phyloP scores from a whole-genome alignment of 1,139 yeast genomes.

The Scheffersomyces lignicola region DNA sequence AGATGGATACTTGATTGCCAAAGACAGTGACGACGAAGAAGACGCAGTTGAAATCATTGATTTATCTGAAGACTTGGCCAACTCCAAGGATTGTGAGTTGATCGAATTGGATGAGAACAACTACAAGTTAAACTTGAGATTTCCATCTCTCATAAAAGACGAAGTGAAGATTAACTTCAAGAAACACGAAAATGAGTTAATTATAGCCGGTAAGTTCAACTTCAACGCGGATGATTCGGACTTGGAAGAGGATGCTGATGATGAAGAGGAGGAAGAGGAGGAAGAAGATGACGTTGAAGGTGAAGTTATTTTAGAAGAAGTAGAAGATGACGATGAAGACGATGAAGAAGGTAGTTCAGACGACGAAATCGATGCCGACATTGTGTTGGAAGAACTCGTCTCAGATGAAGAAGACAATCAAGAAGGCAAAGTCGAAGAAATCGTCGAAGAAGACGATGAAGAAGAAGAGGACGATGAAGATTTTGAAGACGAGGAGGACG shows the following conservation, averaged over 20 bases:
- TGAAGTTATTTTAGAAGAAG: constrained; percentile 21
- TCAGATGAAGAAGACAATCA: constrained; percentile 33
- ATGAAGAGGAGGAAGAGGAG: constrained; percentile 4
- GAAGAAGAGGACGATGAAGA: constrained; percentile 17
- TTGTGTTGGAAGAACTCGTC: constrained; percentile 5
- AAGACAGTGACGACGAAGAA: constrained; percentile 31
- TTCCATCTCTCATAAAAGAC: constrained; percentile 45
- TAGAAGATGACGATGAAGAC: constrained; percentile 27
- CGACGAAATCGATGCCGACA: constrained; percentile 5
- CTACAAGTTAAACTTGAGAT: constrained; percentile 44
- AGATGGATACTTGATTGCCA: constrained; percentile 26
- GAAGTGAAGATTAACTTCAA: constrained; percentile 44
- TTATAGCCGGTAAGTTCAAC: constrained; percentile 44
- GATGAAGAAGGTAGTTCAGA: constrained; percentile 8
- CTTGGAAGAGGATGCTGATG: constrained; percentile 11
- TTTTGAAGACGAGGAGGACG: constrained; percentile 40
- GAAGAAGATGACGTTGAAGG: constrained; percentile 17
- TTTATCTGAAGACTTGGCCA: constrained; percentile 43
- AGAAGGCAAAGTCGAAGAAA: constrained; percentile 9
- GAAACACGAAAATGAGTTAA: constrained; percentile 45
- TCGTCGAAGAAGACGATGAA: constrained; percentile 10
- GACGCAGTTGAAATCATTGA: constrained; percentile 41
- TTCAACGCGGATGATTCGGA: constrained; percentile 24
- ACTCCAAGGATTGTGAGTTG: constrained; percentile 49
- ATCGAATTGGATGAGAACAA: constrained; percentile 40